Percentiles rank a stretch among this genome's conserved stretches.
Evolutionary conservation across 495 filamentous ascomycete species (phyloP).

Genomic region (Cairneyella variabilis): DNA sequence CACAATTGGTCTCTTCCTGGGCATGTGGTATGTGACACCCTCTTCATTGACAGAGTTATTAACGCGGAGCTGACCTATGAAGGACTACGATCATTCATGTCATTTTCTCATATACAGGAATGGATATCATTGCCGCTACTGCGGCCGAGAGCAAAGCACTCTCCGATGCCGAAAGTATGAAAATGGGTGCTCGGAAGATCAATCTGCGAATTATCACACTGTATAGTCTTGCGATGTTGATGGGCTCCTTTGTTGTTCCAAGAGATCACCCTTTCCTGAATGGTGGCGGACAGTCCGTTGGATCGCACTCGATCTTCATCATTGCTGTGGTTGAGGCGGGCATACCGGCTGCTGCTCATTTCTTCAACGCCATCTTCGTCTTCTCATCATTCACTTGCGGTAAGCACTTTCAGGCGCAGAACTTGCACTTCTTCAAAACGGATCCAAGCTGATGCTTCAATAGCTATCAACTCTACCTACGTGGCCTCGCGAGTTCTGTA

Average conservation of each 20-base stretch:
- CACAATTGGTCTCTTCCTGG: slow-evolving; percentile 29
- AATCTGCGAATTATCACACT: slow-evolving; percentile 41
- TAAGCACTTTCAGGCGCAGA: background rate
- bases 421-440: background rate
- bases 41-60: background rate
- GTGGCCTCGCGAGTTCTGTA: slow-evolving; percentile 42
- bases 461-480: slow-evolving; percentile 42
- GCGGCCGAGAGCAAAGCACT: slow-evolving; percentile 44
- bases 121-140: slow-evolving; percentile 41
- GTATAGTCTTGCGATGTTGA: slow-evolving; percentile 38
- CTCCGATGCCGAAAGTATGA: slow-evolving; percentile 44
- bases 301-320: slow-evolving; percentile 39
- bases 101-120: slow-evolving; percentile 46
- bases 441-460: background rate
- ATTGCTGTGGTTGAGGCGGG: slow-evolving; percentile 42
- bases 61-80: too few species aligned
- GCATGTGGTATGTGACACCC: slow-evolving; percentile 27
- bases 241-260: slow-evolving; percentile 41
- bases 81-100: slow-evolving; percentile 41
- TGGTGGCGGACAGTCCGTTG: slow-evolving; percentile 36
- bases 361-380: slow-evolving; percentile 47
- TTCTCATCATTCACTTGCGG: slow-evolving; percentile 42
- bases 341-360: slow-evolving; percentile 34
- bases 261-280: slow-evolving; percentile 41
- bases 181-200: slow-evolving; percentile 46